Evolutionary conservation across 176 grass and related monocot species (phyloP).

Genomic region (Avena insularis): DNA sequence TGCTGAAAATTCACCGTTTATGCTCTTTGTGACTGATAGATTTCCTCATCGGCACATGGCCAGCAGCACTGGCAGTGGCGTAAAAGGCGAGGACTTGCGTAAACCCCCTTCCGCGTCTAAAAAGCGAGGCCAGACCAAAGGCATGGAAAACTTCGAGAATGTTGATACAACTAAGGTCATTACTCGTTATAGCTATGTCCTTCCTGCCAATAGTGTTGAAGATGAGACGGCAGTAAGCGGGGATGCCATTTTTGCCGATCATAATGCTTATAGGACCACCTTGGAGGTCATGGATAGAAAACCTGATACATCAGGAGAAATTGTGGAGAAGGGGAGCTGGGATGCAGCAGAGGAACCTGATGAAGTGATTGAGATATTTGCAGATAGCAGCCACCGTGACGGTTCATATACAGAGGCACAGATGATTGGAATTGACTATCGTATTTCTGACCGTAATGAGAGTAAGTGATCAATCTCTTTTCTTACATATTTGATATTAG

Average conservation of each 20-base stretch:
- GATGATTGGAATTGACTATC: neutral
- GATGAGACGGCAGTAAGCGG: neutral
- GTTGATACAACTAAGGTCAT: too few relatives aligned
- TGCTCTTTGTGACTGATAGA: neutral
- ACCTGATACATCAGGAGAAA: too few relatives aligned
- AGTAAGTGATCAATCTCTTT: neutral
- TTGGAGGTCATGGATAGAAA: neutral
- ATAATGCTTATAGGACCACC: neutral
- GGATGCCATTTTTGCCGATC: too few relatives aligned
- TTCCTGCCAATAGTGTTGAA: neutral
- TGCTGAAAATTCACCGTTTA: neutral
- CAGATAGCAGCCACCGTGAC: too few relatives aligned
- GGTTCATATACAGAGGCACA: neutral
- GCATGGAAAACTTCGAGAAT: too few relatives aligned
- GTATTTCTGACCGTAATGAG: neutral
- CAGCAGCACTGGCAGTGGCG: neutral
- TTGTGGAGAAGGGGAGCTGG: too few relatives aligned
- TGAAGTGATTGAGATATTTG: too few relatives aligned
- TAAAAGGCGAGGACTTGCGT: neutral
- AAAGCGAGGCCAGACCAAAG: too few relatives aligned
- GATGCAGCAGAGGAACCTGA: too few relatives aligned
- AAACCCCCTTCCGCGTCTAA: neutral
- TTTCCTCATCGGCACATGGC: neutral
- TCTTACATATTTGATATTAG: neutral
- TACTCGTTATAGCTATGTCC: too few relatives aligned